Conservation (phyloP, 2,329 filamentous ascomycete genomes). For the Cladosporium sp. region DNA sequence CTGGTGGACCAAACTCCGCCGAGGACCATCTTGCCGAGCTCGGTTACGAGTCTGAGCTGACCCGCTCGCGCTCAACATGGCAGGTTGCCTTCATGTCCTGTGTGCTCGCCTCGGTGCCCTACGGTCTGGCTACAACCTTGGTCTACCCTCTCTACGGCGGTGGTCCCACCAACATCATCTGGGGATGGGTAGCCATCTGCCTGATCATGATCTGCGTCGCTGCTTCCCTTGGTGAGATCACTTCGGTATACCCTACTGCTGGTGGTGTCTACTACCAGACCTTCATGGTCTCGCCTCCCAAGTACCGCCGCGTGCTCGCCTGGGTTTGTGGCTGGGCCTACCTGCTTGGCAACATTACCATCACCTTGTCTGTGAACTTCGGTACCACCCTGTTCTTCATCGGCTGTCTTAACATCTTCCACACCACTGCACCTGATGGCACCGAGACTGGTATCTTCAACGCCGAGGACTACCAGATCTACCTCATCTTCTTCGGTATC, state of each 20-base stretch:
- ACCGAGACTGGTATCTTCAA: constrained; percentile 44
- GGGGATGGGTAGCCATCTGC: constrained; percentile 68
- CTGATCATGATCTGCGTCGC: constrained; percentile 68
- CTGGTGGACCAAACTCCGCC: constrained; percentile 38
- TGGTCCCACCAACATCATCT: constrained; percentile 66
- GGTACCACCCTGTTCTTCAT: constrained; percentile 57
- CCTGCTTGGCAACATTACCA: constrained; percentile 75
- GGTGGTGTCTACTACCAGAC: constrained; percentile 77
- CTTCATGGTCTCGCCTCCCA: constrained; percentile 64
- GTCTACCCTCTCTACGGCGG: constrained; percentile 64
- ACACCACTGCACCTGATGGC: constrained; percentile 35
- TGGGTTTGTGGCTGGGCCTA: constrained; percentile 75
- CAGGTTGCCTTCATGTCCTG: constrained; percentile 50
- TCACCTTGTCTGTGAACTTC: constrained; percentile 78
- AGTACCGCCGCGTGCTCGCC: constrained; percentile 59
- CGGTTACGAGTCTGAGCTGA: constrained; percentile 63
- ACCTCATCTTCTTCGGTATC: constrained; percentile 47
- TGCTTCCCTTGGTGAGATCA: constrained; percentile 67
- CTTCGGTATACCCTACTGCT: constrained; percentile 54
- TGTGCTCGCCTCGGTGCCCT: constrained; percentile 69
- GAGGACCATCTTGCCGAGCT: constrained; percentile 61
- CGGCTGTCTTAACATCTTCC: constrained; percentile 47
- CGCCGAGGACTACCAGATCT: constrained; percentile 43
- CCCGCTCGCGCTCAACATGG: constrained; percentile 63
- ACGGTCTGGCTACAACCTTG: constrained; percentile 67